Percentiles rank a stretch among this genome's conserved stretches.
Conservation (phyloP, 768 basidiomycete species). For the Leccinum incarnatum region DNA sequence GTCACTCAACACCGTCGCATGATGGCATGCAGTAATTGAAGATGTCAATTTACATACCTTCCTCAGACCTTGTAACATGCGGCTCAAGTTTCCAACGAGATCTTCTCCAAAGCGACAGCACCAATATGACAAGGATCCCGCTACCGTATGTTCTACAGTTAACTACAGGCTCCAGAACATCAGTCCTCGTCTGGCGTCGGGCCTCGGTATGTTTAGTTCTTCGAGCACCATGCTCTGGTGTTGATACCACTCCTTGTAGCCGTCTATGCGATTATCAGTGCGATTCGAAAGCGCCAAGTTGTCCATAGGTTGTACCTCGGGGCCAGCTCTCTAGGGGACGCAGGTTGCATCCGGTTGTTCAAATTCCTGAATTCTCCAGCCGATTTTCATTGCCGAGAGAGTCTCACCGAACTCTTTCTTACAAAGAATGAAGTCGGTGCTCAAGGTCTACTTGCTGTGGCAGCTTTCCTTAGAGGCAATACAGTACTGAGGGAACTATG, state of each 20-base stretch:
- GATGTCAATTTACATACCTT: background rate
- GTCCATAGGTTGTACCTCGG: conserved; percentile 56
- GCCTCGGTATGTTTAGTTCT: conserved; percentile 19
- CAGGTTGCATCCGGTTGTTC: conserved; percentile 55
- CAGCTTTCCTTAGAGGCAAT: conserved; percentile 49
- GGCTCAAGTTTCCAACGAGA: conserved; percentile 18
- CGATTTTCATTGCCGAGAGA: conserved; percentile 39
- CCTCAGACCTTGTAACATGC: conserved; percentile 16
- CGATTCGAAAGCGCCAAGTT: conserved; percentile 43
- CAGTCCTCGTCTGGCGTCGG: conserved; percentile 30
- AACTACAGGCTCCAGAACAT: conserved; percentile 24
- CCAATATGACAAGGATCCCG: conserved; percentile 27
- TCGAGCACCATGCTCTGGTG: background rate
- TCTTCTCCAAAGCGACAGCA: conserved; percentile 26
- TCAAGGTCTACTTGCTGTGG: conserved; percentile 51
- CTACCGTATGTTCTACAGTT: conserved; percentile 28
- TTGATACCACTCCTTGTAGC: conserved; percentile 33
- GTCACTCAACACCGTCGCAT: conserved; percentile 8
- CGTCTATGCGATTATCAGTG: conserved; percentile 46
- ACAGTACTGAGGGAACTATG: conserved; percentile 45
- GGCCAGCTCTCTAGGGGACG: conserved; percentile 55
- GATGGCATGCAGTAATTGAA: background rate
- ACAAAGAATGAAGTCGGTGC: conserved; percentile 58
- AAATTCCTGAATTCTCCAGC: conserved; percentile 48
- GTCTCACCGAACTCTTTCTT: conserved; percentile 53